Evolutionary conservation across 805 yeast genomes (phyloP).

Genomic region (Cyberlindnera meyerae): DNA sequence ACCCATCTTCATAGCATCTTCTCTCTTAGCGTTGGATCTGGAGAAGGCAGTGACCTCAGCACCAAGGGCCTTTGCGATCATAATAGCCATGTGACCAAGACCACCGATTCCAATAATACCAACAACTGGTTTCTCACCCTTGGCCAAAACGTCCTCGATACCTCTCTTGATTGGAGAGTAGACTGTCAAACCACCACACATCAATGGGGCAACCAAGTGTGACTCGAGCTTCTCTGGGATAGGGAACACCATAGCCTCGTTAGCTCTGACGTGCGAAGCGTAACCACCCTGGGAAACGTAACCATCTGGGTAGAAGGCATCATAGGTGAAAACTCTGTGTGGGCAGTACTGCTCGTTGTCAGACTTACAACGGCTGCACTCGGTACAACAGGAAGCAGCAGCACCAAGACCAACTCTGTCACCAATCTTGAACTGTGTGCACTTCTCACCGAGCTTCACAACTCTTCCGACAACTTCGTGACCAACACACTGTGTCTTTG

Average conservation of each 20-base stretch:
- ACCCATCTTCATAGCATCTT: constrained; percentile 45
- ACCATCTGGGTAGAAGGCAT: constrained; percentile 40
- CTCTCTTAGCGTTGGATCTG: constrained; percentile 44
- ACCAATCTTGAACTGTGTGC: constrained; percentile 51
- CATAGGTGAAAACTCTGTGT: constrained; percentile 47
- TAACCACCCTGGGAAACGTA: constrained; percentile 59
- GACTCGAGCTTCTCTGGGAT: constrained; percentile 52
- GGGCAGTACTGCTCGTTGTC: constrained; percentile 57
- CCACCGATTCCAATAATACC: constrained; percentile 57
- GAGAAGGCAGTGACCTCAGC: constrained; percentile 57
- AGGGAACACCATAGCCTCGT: constrained; percentile 58
- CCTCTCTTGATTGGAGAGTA: constrained; percentile 58
- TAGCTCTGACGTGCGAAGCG: constrained; percentile 57
- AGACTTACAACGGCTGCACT: constrained; percentile 54
- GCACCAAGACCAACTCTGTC: constrained; percentile 84
- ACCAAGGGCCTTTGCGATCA: constrained; percentile 55
- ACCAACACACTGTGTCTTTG: constrained; percentile 49
- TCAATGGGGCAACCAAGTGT: constrained; percentile 60
- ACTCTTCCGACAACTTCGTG: constrained; percentile 65
- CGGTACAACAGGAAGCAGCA: constrained; percentile 52
- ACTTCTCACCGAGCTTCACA: constrained; percentile 52
- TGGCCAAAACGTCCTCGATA: constrained; percentile 19
- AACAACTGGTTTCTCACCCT: constrained; percentile 32
- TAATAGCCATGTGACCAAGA: constrained; percentile 51
- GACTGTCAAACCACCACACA: constrained; percentile 76